Evolutionary conservation across 805 yeast species (phyloP).

Genomic region (Kuraishia cidri): DNA sequence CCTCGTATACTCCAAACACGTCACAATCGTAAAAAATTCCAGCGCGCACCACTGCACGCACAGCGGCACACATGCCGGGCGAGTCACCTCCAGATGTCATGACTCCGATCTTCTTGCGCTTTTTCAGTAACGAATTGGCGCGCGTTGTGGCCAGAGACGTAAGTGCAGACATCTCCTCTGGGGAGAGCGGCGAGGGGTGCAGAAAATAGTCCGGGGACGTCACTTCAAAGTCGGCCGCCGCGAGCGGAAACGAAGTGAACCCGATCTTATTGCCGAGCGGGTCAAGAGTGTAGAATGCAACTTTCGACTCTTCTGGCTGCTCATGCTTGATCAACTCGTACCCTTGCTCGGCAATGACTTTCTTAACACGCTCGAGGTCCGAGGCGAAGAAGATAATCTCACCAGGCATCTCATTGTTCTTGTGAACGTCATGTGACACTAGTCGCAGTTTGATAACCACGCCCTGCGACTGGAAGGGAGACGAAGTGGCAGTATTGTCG

Average conservation of each 20-base stretch:
- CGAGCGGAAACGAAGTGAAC: slow-evolving; percentile 37
- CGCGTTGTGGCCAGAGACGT: not conserved
- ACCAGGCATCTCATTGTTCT: slow-evolving; percentile 22
- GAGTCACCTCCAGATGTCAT: slow-evolving; percentile 83
- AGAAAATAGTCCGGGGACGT: slow-evolving; percentile 26
- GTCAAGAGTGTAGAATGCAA: slow-evolving; percentile 34
- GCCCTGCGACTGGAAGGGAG: slow-evolving; percentile 30
- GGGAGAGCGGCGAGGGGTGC: slow-evolving; percentile 4
- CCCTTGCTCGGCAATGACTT: slow-evolving; percentile 10
- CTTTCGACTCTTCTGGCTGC: slow-evolving; percentile 5
- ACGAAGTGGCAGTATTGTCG: slow-evolving; percentile 3
- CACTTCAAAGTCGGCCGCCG: slow-evolving; percentile 17
- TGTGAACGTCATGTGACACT: slow-evolving; percentile 23
- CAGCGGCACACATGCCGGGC: slow-evolving; percentile 76
- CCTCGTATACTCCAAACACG: slow-evolving; percentile 63
- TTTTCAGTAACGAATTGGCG: not conserved
- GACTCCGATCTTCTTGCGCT: slow-evolving; percentile 48
- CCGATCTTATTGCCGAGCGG: slow-evolving; percentile 60
- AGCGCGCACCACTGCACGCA: slow-evolving; percentile 63
- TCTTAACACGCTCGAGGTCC: slow-evolving; percentile 18
- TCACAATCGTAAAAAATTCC: slow-evolving; percentile 59
- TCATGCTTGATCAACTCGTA: slow-evolving; percentile 9
- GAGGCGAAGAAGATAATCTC: slow-evolving; percentile 30
- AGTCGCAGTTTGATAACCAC: slow-evolving; percentile 38
- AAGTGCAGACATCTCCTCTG: not conserved